Conservation (phyloP, 2,329 filamentous ascomycete genomes). For the Penicillium sp. region DNA sequence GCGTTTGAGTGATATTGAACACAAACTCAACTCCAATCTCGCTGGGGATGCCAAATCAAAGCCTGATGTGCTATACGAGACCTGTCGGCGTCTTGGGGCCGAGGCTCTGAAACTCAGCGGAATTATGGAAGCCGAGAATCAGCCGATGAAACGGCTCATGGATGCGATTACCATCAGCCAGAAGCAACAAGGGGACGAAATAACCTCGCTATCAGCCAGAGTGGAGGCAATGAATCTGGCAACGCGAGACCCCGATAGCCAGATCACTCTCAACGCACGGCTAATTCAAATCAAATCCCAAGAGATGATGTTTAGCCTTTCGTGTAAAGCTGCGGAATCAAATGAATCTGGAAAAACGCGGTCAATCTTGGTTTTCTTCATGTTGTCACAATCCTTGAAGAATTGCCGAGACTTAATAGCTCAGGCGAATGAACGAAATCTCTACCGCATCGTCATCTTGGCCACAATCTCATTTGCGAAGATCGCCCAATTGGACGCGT, state of each 20-base stretch:
- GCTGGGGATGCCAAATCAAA: neutral
- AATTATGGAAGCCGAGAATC: slow-evolving; percentile 5
- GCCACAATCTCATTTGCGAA: slow-evolving; percentile 12
- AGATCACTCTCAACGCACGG: slow-evolving; percentile 9
- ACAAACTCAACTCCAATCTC: neutral
- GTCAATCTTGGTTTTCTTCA: too few species aligned
- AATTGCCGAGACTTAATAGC: slow-evolving; percentile 10
- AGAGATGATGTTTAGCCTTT: neutral
- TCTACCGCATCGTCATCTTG: slow-evolving; percentile 11
- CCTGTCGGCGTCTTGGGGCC: neutral
- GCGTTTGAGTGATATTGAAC: slow-evolving; percentile 6
- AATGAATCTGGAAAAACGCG: too few species aligned
- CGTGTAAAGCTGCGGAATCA: too few species aligned
- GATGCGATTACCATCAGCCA: slow-evolving; percentile 5
- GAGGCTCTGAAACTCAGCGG: slow-evolving; percentile 1
- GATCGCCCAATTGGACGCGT: slow-evolving; percentile 6
- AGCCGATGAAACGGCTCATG: slow-evolving; percentile 12
- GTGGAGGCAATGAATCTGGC: slow-evolving; percentile 3
- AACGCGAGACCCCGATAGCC: slow-evolving; percentile 1
- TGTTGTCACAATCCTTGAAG: too few species aligned
- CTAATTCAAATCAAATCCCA: slow-evolving; percentile 5
- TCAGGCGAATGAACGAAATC: slow-evolving; percentile 4
- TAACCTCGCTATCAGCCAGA: neutral
- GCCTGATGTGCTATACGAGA: neutral
- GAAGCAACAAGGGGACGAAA: neutral